Base-by-base conservation (phyloP, 345 rosid species). In the Arabidopsis suecica region DNA sequence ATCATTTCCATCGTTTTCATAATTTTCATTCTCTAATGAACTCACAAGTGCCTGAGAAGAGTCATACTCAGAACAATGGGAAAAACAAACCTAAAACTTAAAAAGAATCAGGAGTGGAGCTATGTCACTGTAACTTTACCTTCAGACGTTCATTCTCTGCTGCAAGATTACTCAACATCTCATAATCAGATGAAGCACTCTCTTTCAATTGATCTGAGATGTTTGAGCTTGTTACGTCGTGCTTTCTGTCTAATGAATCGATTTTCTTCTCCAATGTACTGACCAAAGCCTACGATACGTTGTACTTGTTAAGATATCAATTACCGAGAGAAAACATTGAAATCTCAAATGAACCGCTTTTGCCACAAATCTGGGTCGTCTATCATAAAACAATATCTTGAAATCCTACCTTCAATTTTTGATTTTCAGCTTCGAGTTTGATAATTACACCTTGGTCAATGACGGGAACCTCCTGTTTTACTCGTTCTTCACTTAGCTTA, bases 121-220 rank as follows among this genome's bases (percentile, higher is more conserved):
- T 60, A 30, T 33, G 22, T 51, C 54, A 22, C 10, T 55, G 34
- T 5, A 66, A 12, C 10, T 50, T 76, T 70, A 86, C 97, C 97
- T 88, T 90, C 67, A 95, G 91, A 68, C 88, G 83, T 81, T 90
- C 91, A 88, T 88, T 95, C 84, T 95, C 99, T 50, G 84, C 79
- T n/a, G 81, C 75, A 58, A 95, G 93, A 73, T 86, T 87, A 68
- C 89, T 80, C 81, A 82, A 68, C 71, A 73, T 63, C 58, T 78
- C 97, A 76, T 84, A 65, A 79, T 89, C 89, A 70, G 81, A 66
- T 64, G 77, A 58, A 50, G 32, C 56, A 65, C 57, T 65, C 49
- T 77, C 72, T 81, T 87, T 88, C 84, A 86, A 76, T 68, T 89
- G 82, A 76, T 90, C 88, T 75, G 87, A 83, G 68, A 91, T 84